phyloP scores from a whole-genome alignment of 345 rosid genomes.

The Populus nigra region DNA sequence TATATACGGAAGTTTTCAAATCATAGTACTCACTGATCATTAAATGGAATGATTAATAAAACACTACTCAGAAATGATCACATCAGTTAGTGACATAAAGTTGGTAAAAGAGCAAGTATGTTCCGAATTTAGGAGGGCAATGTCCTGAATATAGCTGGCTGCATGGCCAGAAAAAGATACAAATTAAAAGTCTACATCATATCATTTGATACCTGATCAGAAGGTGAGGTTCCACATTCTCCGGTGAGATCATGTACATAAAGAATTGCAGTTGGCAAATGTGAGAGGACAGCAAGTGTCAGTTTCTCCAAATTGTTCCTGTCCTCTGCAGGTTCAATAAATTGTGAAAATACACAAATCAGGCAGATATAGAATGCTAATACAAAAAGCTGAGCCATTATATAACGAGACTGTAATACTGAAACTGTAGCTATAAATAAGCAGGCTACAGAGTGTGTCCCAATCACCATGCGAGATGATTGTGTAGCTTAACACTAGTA shows the following conservation, averaged over 20 bases:
- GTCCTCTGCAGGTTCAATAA: constrained; percentile 50
- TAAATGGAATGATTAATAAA: no score
- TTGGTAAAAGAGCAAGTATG: no score
- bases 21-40: no score
- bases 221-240: constrained; percentile 88
- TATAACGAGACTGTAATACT: neutral
- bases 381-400: neutral
- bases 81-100: no score
- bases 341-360: neutral
- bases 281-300: constrained; percentile 89
- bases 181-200: neutral
- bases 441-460: no score
- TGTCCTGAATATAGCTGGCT: no score
- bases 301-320: constrained; percentile 89
- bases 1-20: no score
- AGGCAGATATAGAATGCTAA: constrained; percentile 13
- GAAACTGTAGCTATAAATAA: neutral
- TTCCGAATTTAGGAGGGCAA: no score
- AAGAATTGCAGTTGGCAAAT: constrained; percentile 85
- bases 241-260: constrained; percentile 95
- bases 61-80: no score
- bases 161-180: no score
- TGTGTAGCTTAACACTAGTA: neutral
- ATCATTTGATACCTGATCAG: constrained; percentile 68
- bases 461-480: neutral